A percentile compares a stretch with the other conserved stretches of the same genome.
Evolutionary conservation across 1,284 basidiomycete species (phyloP).

Genomic region (Cutaneotrichosporon sp.): DNA sequence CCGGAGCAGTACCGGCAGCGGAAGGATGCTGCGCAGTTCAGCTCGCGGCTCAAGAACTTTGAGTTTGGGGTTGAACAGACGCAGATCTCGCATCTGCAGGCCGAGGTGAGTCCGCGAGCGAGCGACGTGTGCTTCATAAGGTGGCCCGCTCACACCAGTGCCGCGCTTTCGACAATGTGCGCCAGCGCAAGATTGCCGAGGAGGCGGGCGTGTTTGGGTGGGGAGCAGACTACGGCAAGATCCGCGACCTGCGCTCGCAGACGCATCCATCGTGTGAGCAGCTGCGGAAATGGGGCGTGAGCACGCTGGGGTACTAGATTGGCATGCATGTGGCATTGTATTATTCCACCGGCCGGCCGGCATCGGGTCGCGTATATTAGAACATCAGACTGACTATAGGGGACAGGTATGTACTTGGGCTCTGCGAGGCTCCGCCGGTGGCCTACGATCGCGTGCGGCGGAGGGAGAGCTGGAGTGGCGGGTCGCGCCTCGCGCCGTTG

Average conservation of each 20-base stretch:
- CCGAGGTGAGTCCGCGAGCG: conserved; percentile 66
- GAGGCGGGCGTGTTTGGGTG: conserved; percentile 85
- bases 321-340: background rate
- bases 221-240: conserved; percentile 82
- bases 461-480: background rate
- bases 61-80: conserved; percentile 64
- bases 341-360: no score
- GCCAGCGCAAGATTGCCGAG: conserved; percentile 61
- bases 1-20: conserved; percentile 60
- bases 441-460: background rate
- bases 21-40: conserved; percentile 48
- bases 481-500: background rate
- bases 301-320: conserved; percentile 20
- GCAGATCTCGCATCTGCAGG: conserved; percentile 70
- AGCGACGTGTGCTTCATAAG: background rate
- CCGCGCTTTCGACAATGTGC: conserved; percentile 39
- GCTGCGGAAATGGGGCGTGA: conserved; percentile 39
- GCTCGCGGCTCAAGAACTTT: conserved; percentile 43
- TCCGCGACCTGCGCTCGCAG: conserved; percentile 39
- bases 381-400: background rate
- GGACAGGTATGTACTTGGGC: background rate
- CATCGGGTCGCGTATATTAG: no score
- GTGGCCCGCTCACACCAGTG: conserved; percentile 28
- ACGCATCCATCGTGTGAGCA: conserved; percentile 65
- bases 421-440: background rate